Base-by-base conservation (phyloP, 768 basidiomycete genomes). In the Lactarius evosmus region DNA sequence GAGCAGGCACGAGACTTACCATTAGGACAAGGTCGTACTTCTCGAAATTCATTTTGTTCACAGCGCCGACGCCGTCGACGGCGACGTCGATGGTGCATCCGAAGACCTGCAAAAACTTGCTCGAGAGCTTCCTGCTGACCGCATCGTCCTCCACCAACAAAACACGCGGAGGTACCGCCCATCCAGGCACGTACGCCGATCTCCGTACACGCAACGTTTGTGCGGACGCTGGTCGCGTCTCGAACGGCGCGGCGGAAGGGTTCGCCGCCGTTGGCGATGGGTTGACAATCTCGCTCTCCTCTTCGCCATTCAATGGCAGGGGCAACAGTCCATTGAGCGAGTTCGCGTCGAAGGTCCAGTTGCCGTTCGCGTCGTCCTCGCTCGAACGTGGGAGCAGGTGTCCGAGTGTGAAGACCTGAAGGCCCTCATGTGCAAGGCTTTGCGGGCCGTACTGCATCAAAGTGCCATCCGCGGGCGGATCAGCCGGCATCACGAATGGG, bases 11-110 rank as follows among this genome's bases (percentile, higher is more conserved):
- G 50, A 56, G 17, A 79, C 85, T 49, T 68, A 91, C 92, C 95
- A 98, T 98, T 62, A 98, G 74, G 66, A 97, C 94, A 72, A 98
- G 75, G 75, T 98, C 96, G 74, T 97, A 98, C 78, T 95, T 94
- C 70, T 91, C 92, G 73, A 91, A 73, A 76, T 96, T 95, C 93
- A 98, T 97, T 82, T 93, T 96, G 69, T 89, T 88, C 59, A 98
- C 94, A 0, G 96, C 96, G 1, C 85, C 86, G 5, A 93, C 84
- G 0, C 95, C 96, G 73, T 98, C 94, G 40, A 95, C 92, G 2
- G 95, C 96, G 44, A 96, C 89, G 69, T 98, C 96, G 61, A 89
- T 94, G 70, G 87, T 86, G 74, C 95, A 97, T 41, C 96, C 96
- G 75, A 95, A 95, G 50, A 97, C 91, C 77, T 96, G 89, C 73